These are phyloP conservation scores for Globisporangium carolinianum DNA, from an alignment of 352 stramenopile genomes.

Conservation along the genomic window DNA sequence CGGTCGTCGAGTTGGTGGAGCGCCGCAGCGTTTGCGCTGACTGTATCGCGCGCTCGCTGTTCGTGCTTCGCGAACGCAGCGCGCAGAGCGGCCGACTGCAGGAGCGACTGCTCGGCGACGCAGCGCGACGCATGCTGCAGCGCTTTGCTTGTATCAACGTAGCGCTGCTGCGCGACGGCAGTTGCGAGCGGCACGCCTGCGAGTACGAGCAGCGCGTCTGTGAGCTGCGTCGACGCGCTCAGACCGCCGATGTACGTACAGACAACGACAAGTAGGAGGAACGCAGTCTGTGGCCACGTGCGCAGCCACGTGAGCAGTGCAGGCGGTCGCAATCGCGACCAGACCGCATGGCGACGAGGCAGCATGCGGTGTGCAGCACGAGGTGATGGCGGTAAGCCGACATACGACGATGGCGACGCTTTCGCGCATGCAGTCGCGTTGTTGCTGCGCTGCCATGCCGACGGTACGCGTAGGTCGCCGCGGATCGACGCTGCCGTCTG, in stretches of 20 bases:
- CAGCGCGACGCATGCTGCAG: slow-evolving; percentile 28
- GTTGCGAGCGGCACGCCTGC: slow-evolving; percentile 26
- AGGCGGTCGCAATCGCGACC: background rate
- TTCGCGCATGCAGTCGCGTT: too few species aligned
- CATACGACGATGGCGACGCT: too few species aligned
- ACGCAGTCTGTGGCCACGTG: slow-evolving; percentile 41
- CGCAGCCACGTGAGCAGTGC: slow-evolving; percentile 18
- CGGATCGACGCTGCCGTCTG: slow-evolving; percentile 19
- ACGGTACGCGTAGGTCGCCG: slow-evolving; percentile 12
- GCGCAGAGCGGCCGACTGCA: background rate
- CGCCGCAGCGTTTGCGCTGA: slow-evolving; percentile 1
- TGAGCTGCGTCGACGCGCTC: slow-evolving; percentile 30
- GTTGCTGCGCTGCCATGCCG: slow-evolving; percentile 5
- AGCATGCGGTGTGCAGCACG: background rate
- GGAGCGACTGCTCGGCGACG: slow-evolving; percentile 14
- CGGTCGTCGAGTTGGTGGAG: slow-evolving; percentile 10
- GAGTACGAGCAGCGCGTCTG: slow-evolving; percentile 19
- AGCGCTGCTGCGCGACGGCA: slow-evolving; percentile 17
- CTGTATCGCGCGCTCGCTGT: background rate
- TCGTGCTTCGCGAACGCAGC: background rate
- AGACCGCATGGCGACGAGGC: background rate
- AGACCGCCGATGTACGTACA: slow-evolving; percentile 36
- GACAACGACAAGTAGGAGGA: slow-evolving; percentile 40
- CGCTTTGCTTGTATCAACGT: slow-evolving; percentile 22
- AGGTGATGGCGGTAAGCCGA: slow-evolving; percentile 1